Evolutionary conservation across 1,139 yeast species (phyloP).

Genomic region (Geotrichum macrosporum): DNA sequence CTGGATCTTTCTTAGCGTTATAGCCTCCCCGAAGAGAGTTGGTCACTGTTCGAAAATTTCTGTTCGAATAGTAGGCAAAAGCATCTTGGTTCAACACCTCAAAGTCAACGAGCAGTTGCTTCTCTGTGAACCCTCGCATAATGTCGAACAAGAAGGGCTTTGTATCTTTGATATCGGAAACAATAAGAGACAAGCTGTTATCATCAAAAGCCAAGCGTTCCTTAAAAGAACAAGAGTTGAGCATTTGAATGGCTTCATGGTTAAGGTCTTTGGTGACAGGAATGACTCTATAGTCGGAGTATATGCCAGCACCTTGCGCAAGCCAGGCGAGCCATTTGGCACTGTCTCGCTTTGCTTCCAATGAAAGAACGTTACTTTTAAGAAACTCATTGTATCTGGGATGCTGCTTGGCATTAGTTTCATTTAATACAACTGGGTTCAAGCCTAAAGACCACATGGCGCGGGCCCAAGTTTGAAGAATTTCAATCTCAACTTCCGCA

Average conservation of each 20-base stretch:
- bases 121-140: slow-evolving; percentile 19
- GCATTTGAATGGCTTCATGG: slow-evolving; percentile 17
- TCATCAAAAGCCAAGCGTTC: slow-evolving; percentile 18
- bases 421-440: slow-evolving; percentile 32
- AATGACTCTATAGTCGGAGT: slow-evolving; percentile 31
- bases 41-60: slow-evolving; percentile 19
- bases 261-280: slow-evolving; percentile 25
- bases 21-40: slow-evolving; percentile 16
- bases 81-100: slow-evolving; percentile 32
- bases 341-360: slow-evolving; percentile 13
- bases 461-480: slow-evolving; percentile 33
- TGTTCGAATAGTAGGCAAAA: slow-evolving; percentile 28
- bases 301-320: slow-evolving; percentile 31
- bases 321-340: slow-evolving; percentile 33
- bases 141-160: slow-evolving; percentile 30
- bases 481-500: slow-evolving; percentile 23
- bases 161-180: slow-evolving; percentile 22
- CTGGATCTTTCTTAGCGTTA: not conserved
- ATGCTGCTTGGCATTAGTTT: slow-evolving; percentile 26
- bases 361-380: slow-evolving; percentile 3
- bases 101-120: slow-evolving; percentile 25
- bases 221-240: slow-evolving; percentile 9
- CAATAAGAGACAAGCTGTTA: slow-evolving; percentile 13
- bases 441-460: slow-evolving; percentile 37
- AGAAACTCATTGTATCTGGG: slow-evolving; percentile 25